Conservation (phyloP, 2,329 filamentous ascomycete genomes). For the Cytospora piceicola region DNA sequence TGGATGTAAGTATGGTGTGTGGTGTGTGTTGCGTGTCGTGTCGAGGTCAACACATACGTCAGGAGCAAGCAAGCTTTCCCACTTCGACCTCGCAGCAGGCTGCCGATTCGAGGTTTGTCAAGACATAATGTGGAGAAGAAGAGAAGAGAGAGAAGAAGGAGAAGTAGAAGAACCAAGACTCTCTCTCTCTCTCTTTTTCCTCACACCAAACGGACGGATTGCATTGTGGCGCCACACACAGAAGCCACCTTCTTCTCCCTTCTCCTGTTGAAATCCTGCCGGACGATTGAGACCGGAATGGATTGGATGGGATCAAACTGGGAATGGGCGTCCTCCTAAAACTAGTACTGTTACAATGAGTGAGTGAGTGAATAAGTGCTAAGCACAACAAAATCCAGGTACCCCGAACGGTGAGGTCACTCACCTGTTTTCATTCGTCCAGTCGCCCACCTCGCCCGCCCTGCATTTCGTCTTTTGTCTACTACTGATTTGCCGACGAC, state of each 20-base stretch:
- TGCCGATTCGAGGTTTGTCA: neutral
- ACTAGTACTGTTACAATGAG: no score
- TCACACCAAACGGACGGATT: neutral
- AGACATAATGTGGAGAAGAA: neutral
- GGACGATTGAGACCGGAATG: neutral
- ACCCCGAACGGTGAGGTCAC: neutral
- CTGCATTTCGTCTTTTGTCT: neutral
- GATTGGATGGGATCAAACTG: neutral
- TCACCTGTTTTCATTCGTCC: neutral
- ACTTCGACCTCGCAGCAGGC: neutral
- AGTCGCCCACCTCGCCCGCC: neutral
- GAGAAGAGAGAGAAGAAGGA: neutral
- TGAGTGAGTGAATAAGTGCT: neutral
- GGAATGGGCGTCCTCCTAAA: neutral
- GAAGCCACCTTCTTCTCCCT: neutral
- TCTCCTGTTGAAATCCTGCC: neutral
- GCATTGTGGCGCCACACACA: neutral
- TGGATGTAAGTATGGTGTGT: no score
- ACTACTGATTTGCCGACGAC: neutral
- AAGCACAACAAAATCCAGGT: no score
- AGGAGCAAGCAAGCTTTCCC: neutral
- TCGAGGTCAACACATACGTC: neutral
- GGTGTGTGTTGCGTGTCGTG: neutral
- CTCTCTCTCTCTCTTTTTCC: no score
- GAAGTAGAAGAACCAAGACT: neutral